Evolutionary conservation across 176 grass and related monocot genomes (phyloP).

Genomic region (Oryza coarctata): DNA sequence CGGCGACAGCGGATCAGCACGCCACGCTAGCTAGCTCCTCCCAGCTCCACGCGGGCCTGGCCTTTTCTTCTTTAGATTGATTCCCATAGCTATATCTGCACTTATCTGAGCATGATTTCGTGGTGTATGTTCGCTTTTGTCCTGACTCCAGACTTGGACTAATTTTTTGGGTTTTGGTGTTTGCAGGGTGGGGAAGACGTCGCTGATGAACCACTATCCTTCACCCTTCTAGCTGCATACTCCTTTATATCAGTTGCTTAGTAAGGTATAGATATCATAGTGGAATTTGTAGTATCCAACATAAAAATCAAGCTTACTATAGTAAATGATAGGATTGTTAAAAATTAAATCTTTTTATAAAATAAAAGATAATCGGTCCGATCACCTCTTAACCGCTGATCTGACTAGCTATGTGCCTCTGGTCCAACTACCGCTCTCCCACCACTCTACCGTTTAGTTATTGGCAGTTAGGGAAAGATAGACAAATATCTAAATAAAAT

Average conservation of each 20-base stretch:
- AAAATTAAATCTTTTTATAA: no score
- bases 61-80: not conserved
- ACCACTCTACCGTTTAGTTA: no score
- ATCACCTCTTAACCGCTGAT: no score
- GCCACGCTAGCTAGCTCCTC: not conserved
- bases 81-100: not conserved
- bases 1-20: conserved; percentile 58
- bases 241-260: not conserved
- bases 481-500: no score
- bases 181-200: conserved; percentile 93
- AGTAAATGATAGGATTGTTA: no score
- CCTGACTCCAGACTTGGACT: not conserved
- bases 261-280: not conserved
- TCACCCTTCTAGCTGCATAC: not conserved
- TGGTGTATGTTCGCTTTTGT: not conserved
- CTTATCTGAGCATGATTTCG: not conserved
- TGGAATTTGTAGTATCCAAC: no score
- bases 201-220: conserved; percentile 99
- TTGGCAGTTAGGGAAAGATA: no score
- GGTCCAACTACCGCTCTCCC: no score
- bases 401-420: no score
- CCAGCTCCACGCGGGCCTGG: no score
- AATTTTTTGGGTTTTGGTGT: not conserved
- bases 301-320: no score
- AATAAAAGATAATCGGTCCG: no score